A percentile compares a stretch with the other conserved stretches of the same genome.
Conservation (phyloP, 1,139 yeast genomes). For the Blastobotrys indianensis region DNA sequence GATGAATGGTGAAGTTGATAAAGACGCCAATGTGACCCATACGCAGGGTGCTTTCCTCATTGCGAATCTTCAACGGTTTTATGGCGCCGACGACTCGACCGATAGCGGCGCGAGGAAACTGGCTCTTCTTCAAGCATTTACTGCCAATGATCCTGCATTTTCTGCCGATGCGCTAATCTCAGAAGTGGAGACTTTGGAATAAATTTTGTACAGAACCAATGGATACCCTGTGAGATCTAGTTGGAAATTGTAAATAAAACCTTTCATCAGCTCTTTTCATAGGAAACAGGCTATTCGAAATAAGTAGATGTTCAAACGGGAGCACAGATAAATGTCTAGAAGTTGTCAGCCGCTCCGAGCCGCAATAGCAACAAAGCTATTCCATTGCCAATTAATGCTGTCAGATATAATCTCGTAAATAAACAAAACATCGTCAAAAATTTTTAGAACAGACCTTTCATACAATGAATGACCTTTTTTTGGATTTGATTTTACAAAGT, state of each 20-base stretch:
- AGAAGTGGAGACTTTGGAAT: constrained; percentile 68
- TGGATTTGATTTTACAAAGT: not conserved
- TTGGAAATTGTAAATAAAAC: no score
- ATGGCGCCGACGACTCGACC: constrained; percentile 56
- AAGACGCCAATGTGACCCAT: constrained; percentile 53
- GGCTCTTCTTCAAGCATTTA: constrained; percentile 59
- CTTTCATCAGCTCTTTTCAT: no score
- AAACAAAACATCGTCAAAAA: no score
- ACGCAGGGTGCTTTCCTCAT: constrained; percentile 76
- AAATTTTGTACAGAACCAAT: no score
- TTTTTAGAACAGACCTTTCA: no score
- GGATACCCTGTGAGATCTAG: no score
- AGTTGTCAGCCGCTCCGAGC: not conserved
- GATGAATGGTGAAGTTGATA: constrained; percentile 83
- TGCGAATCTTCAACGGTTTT: constrained; percentile 80
- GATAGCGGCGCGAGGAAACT: constrained; percentile 42
- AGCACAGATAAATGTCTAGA: no score
- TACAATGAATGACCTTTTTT: no score
- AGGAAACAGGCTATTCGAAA: no score
- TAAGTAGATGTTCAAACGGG: no score
- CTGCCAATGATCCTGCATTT: constrained; percentile 59
- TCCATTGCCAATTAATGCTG: no score
- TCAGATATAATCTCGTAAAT: no score
- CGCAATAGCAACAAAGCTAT: not conserved
- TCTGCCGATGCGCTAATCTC: constrained; percentile 59